phyloP scores from a whole-genome alignment of 257 asterid genomes.

The Nicotiana paniculata region DNA sequence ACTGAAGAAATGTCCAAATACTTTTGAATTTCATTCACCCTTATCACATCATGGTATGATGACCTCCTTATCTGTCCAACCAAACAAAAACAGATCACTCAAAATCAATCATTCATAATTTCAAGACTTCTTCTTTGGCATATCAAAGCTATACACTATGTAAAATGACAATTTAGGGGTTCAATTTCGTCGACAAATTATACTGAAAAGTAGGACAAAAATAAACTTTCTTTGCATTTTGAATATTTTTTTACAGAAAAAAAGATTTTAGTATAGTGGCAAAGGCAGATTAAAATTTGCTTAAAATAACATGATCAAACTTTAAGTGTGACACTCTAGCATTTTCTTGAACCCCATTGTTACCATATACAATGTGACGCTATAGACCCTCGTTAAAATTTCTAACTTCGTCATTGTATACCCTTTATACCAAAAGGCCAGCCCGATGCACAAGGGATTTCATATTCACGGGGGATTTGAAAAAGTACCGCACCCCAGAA shows the following conservation, averaged over 20 bases:
- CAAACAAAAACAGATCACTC: background rate
- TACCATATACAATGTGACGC: background rate
- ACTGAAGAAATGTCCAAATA: constrained; percentile 53
- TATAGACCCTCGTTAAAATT: background rate
- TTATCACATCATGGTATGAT: constrained; percentile 68
- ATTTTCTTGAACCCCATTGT: background rate
- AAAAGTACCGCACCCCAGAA: too few relatives aligned
- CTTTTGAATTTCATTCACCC: constrained; percentile 67
- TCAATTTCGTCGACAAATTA: background rate
- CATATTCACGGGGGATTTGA: too few relatives aligned
- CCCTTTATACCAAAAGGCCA: too few relatives aligned
- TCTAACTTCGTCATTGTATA: background rate
- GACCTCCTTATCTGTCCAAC: constrained; percentile 57
- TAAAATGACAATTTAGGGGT: too few relatives aligned
- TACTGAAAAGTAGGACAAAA: too few relatives aligned
- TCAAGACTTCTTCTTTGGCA: background rate
- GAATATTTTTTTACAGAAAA: too few relatives aligned
- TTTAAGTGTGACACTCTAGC: background rate
- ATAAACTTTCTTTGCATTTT: too few relatives aligned
- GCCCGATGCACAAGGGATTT: accelerated
- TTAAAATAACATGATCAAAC: background rate
- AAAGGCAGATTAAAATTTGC: background rate
- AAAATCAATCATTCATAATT: background rate
- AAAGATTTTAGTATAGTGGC: background rate
- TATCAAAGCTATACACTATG: too few relatives aligned